Evolutionary conservation across 495 filamentous ascomycete species (phyloP), one percentile per base, ranked within the genome.

Genomic region (Daldinia concentrica): DNA sequence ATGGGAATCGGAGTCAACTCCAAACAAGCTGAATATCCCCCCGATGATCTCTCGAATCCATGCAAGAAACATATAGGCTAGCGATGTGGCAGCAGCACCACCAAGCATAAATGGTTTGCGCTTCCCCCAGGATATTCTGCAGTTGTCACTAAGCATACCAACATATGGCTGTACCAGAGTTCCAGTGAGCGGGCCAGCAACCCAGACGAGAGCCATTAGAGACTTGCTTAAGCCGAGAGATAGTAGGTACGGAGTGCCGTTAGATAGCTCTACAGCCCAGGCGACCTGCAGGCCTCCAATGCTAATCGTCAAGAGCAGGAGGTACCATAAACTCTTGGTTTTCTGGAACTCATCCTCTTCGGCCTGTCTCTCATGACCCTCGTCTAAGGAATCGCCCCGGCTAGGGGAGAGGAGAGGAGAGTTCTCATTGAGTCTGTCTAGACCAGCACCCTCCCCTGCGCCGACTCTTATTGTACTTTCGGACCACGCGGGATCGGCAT

Each of bases 81-180:
- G 29, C 32, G 94, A 85, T 0, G 93, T 96, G 22, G 92, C 91
- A 37, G 82, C 78, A 34, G 90, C 86, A 11, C 94, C 94, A 17
- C 85, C 86, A 11, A 96, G 74, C 89, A 97, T 97, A 74, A 97
- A 97, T 0, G 94, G 94, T 68, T 93, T 92, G 68, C 94, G 86
- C 81, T 91, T 94, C 11, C 94, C 94, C 90, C 91, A 95, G 34
- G 85, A 77, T 8, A 89, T 81, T 34, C 93, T 89, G 76, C 92
- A 95, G 71, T 92, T 93, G 72, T 98, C 94, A 74, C 93, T 96
- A 72, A 91, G 86, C 75, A 97, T 94, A 58, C 94, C 94, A 26
- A 98, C 88, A 75, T 96, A 96, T n/a, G 94, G 94, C 81, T 98
- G 94, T 19, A 98, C 94, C 37, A 98, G 82, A 2, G 88, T 88